Evolutionary conservation across 768 basidiomycete species (phyloP), one percentile per base, ranked within the genome.

Genomic region (Leccinum broughii): DNA sequence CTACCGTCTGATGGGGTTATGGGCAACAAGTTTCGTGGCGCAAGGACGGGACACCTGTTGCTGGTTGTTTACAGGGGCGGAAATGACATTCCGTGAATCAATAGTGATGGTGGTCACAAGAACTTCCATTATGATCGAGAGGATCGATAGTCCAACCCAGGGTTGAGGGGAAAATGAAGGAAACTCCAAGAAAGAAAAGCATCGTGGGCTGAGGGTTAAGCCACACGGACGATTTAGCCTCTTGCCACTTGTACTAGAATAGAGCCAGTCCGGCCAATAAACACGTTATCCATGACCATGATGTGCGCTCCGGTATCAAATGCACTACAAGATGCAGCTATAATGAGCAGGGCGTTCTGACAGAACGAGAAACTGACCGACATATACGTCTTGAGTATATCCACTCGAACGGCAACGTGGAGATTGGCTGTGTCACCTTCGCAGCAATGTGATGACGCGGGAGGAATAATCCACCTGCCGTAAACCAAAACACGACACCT

Each of bases 401-500:
- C 22, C 56, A 39, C 5, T 41, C 15, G 28, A 26, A 48, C 17
- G 41, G 6, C 30, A 58, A 50, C 8, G 10, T 41, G 24, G 28
- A 14, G 0, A 41, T 32, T 26, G 11, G 9, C 39, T 51, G 57
- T 54, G 22, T 34, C 48, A 35, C 41, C 24, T 32, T 15, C 35
- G 3, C 46, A 26, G 30, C 20, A 14, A 37, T 24, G 32, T 32
- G 56, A 41, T 6, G n/a, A 34, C 6, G 4, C 28, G 2, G 24
- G 44, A 20, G 44, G 17, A 37, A 37, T 9, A 60, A 51, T 34
- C 30, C 35, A 44, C 49, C 55, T 30, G 68, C 66, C 55, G 60
- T 64, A 57, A 72, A 75, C 83, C 83, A 85, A 63, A 77, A 83
- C 17, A 77, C 65, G 69, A 58, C 63, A 85, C 51, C 77, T 72